Conservation (phyloP, 495 filamentous ascomycete genomes). For the Usnea hakonensis region DNA sequence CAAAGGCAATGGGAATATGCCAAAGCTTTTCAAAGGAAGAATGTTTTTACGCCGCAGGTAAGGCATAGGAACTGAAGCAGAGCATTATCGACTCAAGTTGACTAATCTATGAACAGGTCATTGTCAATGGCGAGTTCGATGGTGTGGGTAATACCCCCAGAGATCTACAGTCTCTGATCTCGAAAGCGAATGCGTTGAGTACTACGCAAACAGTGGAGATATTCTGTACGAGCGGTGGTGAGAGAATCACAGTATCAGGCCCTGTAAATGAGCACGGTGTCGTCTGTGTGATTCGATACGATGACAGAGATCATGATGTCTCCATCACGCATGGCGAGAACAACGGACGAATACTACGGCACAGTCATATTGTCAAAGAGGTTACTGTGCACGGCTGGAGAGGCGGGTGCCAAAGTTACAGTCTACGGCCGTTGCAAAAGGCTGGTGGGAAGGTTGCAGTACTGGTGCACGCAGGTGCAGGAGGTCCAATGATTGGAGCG, state of each 20-base stretch:
- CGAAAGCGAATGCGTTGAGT: background rate
- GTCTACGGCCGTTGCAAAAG: background rate
- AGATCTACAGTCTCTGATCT: conserved; percentile 2
- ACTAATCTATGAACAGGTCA: background rate
- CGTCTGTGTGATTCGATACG: background rate
- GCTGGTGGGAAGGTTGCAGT: conserved; percentile 8
- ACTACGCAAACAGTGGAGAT: background rate
- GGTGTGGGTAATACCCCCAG: background rate
- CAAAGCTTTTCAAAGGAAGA: background rate
- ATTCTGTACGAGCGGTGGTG: background rate
- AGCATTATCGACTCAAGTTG: background rate
- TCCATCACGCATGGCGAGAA: conserved; percentile 10
- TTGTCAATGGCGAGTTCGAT: conserved; percentile 8
- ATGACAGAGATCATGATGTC: conserved; percentile 1
- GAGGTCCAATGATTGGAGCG: conserved; percentile 8
- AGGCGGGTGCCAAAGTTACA: background rate
- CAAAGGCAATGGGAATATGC: conserved; percentile 4
- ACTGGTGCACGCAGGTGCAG: conserved; percentile 7
- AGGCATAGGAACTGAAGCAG: background rate
- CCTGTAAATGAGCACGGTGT: background rate
- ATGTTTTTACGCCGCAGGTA: conserved; percentile 9
- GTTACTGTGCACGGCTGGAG: conserved; percentile 4
- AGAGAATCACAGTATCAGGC: background rate
- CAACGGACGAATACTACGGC: background rate
- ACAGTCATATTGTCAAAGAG: conserved; percentile 1